phyloP scores from a whole-genome alignment of 371 early-diverging fungal species.

The Mucor circinelloides region DNA sequence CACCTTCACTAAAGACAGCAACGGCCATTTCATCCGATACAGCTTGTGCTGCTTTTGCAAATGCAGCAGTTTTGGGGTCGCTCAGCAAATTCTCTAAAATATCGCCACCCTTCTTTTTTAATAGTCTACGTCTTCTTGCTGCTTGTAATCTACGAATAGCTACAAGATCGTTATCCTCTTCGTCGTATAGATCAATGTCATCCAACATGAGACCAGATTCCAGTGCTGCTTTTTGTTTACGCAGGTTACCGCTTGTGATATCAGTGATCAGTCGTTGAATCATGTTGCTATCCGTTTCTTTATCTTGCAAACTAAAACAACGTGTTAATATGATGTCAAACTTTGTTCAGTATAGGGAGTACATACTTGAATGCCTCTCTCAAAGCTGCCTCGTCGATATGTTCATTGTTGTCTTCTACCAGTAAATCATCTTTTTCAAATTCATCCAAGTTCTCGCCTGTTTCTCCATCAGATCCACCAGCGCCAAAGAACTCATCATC shows the following conservation, averaged over 20 bases:
- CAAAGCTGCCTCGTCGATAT: conserved; percentile 38
- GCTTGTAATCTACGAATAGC: conserved; percentile 39
- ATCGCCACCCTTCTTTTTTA: conserved; percentile 32
- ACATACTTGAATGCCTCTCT: conserved; percentile 39
- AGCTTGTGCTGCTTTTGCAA: conserved; percentile 45
- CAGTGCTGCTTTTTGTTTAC: conserved; percentile 39
- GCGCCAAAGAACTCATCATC: conserved; percentile 53
- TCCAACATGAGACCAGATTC: conserved; percentile 44
- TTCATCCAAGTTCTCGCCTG: conserved; percentile 40
- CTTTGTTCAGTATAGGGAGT: too few relatives aligned
- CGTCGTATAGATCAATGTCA: conserved; percentile 44
- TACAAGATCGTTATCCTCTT: conserved; percentile 42
- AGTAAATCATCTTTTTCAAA: conserved; percentile 49
- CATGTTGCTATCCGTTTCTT: conserved; percentile 44
- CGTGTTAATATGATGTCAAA: not conserved
- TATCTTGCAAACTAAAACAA: conserved; percentile 32
- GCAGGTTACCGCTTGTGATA: conserved; percentile 47
- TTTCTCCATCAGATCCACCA: conserved; percentile 41
- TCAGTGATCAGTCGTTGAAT: conserved; percentile 46
- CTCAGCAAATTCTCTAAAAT: conserved; percentile 31
- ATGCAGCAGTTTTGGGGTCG: conserved; percentile 49
- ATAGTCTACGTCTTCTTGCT: conserved; percentile 35
- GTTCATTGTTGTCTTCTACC: conserved; percentile 43
- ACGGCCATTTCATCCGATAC: conserved; percentile 24
- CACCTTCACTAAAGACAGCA: conserved; percentile 30